Evolutionary conservation across 495 filamentous ascomycete genomes (phyloP), one percentile per base, ranked within the genome.

Genomic region (Penicillium desertorum): DNA sequence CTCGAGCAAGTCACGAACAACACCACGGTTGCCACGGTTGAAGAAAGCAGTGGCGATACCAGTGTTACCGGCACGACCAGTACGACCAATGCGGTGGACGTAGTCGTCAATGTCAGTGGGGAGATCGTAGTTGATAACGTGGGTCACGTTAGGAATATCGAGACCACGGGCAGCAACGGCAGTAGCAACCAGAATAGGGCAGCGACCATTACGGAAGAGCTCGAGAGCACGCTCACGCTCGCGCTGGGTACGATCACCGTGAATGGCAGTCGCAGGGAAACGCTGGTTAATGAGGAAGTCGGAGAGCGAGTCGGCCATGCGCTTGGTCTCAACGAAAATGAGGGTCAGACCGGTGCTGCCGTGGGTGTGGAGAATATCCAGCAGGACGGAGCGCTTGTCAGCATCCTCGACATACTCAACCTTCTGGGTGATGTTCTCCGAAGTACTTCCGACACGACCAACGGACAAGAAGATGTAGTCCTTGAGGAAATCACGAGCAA

Each of bases 51-150:
- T 98, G 9, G 94, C 90, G 57, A 96, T 89, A 86, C 94, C 94
- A 60, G 93, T 97, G 80, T 98, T 98, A 71, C 94, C 94, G 57
- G 95, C 95, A 89, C 94, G 94, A 66, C 95, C 94, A 57, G 94
- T 98, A 92, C 94, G 95, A 86, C 94, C 94, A 71, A 98, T 98
- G 73, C 94, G 90, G 77, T 98, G 94, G 56, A 98, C 95, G 65
- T 98, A 98, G 79, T 98, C 94, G 67, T 98, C 94, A 64, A 98
- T 96, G 69, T 98, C 95, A 48, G 92, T 98, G 55, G 95, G 95
- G 29, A 98, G 85, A 74, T 98, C 94, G 74, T 98, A 98, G 81
- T 98, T 98, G 81, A 98, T 86, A 58, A 98, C 95, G 79, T 98
- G 94, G 49, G 87, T 96, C 61, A 98, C 94, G 63, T 98, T 98